Base-by-base conservation (phyloP, 441 rosid species). In the Pelargonium citronellum region DNA sequence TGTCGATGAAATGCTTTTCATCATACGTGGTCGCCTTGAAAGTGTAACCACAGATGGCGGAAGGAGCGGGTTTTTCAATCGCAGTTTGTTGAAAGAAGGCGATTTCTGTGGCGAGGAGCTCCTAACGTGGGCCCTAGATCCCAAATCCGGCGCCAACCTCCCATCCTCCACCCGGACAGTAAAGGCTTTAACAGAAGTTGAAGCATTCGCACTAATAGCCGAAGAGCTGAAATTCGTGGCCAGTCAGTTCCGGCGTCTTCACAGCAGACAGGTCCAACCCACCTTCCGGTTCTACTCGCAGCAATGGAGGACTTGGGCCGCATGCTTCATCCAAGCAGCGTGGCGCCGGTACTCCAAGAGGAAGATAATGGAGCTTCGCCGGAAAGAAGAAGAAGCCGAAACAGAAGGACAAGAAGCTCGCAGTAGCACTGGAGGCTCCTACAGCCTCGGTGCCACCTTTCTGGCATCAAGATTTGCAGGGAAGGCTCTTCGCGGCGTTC, bases 251-350 rank as follows among this genome's bases (percentile, higher is more conserved):
- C 75, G 98, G 78, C 91, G 96, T 30, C 79, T 94, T 65, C 98
- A 94, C 75, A 94, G 98, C 73, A 86, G 95, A 75, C 98, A 94
- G 74, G 97, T 94, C 73, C 97, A 91, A 41, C 98, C 90, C 79
- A 93, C 96, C 1, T 93, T 93, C 87, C 85, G 98, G 0, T 91
- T 93, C 76, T 91, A 93, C 84, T 91, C 97, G 2, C 95, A 93
- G 83, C 98, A 93, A 41, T 93, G 98, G 98, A 88, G 91, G 85
- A 91, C 97, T 5, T 93, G 96, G 98, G 98, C 95, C 0, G 98
- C 98, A 49, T 91, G 96, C 81, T 93, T 93, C 63, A 89, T 93
- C 74, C 97, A 93, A 61, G 98, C 97, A 16, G 97, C 97, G 1
- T 93, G 98, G 98, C 87, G 95, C 0, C 84, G 98, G 15, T 87